phyloP scores from a whole-genome alignment of 2,329 filamentous ascomycete genomes.

The Clonostachys chloroleuca region DNA sequence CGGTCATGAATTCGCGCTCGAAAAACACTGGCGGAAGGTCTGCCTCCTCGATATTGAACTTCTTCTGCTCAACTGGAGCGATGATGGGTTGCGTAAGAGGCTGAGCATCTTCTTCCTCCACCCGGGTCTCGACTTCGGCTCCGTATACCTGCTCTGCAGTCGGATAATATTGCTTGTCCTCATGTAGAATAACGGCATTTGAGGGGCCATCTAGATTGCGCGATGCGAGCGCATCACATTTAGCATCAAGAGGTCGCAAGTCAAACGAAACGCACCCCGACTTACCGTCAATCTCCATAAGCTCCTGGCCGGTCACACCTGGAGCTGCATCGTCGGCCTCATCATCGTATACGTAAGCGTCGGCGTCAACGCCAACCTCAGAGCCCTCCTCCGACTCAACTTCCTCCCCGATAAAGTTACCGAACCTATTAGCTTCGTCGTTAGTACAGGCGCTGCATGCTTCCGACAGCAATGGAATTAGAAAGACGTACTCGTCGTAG shows the following conservation, averaged over 20 bases:
- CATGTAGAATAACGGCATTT: slow-evolving; percentile 95
- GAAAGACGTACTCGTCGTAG: slow-evolving; percentile 73
- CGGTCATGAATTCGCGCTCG: slow-evolving; percentile 87
- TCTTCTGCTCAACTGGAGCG: slow-evolving; percentile 88
- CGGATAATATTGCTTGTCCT: slow-evolving; percentile 99
- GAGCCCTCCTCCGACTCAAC: slow-evolving; percentile 82
- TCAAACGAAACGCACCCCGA: neutral
- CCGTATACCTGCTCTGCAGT: slow-evolving; percentile 97
- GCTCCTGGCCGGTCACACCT: slow-evolving; percentile 67
- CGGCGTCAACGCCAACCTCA: slow-evolving; percentile 67
- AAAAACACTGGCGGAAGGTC: slow-evolving; percentile 87
- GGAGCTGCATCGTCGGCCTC: slow-evolving; percentile 58
- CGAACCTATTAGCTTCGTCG: slow-evolving; percentile 59
- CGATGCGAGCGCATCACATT: neutral
- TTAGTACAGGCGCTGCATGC: neutral
- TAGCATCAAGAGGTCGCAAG: neutral
- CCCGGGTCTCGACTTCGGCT: slow-evolving; percentile 87
- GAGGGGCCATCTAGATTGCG: slow-evolving; percentile 67
- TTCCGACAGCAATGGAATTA: neutral
- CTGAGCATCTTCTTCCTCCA: slow-evolving; percentile 96
- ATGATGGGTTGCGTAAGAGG: slow-evolving; percentile 90
- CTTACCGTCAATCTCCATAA: slow-evolving; percentile 89
- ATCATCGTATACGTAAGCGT: slow-evolving; percentile 79
- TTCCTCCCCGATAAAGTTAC: slow-evolving; percentile 96
- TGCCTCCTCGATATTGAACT: slow-evolving; percentile 89